Conservation (phyloP, 2,329 filamentous ascomycete species). For the Trichophyton verrucosum region DNA sequence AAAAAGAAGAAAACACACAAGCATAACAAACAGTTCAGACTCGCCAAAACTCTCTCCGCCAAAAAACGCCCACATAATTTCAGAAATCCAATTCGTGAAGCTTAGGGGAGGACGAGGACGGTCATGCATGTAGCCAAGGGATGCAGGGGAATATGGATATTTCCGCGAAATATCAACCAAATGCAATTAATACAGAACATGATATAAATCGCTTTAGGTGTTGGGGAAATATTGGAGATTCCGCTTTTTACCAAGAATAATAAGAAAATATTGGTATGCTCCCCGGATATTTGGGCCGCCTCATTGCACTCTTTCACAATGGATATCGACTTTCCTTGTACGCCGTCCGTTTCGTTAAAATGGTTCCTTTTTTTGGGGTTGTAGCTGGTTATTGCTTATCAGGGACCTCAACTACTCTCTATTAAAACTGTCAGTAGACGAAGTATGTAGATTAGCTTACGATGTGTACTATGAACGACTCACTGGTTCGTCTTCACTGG, state of each 20-base stretch:
- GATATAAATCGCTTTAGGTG: neutral
- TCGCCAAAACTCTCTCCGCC: neutral
- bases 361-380: neutral
- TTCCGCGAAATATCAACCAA: neutral
- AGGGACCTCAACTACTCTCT: neutral
- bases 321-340: neutral
- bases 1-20: neutral
- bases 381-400: neutral
- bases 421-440: neutral
- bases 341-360: neutral
- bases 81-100: conserved; percentile 1
- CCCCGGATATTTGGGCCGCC: neutral
- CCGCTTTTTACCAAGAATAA: neutral
- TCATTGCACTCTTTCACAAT: neutral
- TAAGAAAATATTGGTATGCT: neutral
- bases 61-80: conserved; percentile 2
- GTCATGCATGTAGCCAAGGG: neutral
- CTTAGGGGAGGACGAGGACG: neutral
- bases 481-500: neutral
- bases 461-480: neutral
- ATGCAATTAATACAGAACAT: neutral
- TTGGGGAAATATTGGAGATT: neutral
- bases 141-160: neutral
- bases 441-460: neutral
- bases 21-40: neutral